phyloP scores from a whole-genome alignment of 768 basidiomycete genomes.

The Phlegmacium glaucopus region DNA sequence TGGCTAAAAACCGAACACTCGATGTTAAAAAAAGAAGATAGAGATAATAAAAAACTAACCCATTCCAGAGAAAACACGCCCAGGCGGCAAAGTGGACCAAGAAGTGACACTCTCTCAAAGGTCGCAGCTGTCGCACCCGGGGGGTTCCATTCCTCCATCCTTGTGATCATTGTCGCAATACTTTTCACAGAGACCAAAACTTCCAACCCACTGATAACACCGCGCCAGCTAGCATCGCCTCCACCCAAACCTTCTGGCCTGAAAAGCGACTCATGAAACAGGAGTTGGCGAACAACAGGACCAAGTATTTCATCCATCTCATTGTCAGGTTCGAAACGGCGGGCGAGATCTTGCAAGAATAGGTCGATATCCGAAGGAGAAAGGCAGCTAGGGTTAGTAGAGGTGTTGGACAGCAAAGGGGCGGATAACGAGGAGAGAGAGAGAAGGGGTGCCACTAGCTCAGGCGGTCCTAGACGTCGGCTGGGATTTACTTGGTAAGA shows the following conservation, averaged over 20 bases:
- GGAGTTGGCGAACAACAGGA: constrained; percentile 58
- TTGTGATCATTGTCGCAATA: constrained; percentile 78
- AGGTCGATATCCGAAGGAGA: constrained; percentile 66
- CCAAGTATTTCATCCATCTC: constrained; percentile 80
- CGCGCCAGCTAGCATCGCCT: constrained; percentile 82
- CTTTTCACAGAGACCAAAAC: constrained; percentile 77
- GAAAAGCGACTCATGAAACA: constrained; percentile 64
- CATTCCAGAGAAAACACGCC: constrained; percentile 89
- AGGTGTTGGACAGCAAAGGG: constrained; percentile 52
- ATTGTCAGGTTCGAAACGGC: constrained; percentile 75
- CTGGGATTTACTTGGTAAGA: constrained; percentile 30
- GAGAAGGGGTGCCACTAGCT: constrained; percentile 80
- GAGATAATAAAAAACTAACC: constrained; percentile 41
- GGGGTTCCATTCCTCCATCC: constrained; percentile 74
- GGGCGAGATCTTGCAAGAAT: constrained; percentile 81
- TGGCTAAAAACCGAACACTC: constrained; percentile 45
- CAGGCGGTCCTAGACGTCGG: constrained; percentile 69
- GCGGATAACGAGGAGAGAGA: constrained; percentile 67
- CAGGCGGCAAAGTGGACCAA: constrained; percentile 84
- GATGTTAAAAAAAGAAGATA: neutral
- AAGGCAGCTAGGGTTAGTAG: constrained; percentile 48
- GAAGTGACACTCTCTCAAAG: constrained; percentile 64
- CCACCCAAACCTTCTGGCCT: constrained; percentile 68
- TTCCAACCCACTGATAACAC: constrained; percentile 77
- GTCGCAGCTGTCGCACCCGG: constrained; percentile 49